Base-by-base conservation (phyloP, 148 eudicot species). In the Nyssa sinensis region DNA sequence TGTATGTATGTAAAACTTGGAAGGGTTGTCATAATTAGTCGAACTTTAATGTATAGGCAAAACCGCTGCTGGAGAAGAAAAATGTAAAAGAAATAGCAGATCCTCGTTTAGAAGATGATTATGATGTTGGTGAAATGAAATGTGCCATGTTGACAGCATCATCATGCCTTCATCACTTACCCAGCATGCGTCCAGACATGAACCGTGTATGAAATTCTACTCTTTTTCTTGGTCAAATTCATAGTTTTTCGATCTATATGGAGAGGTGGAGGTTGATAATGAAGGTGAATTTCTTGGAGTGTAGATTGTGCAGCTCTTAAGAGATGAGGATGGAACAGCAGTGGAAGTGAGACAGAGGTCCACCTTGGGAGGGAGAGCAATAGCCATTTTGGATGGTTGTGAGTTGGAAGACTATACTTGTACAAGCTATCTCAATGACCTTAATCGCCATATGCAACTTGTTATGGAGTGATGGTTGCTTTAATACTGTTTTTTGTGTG, bases 151-250 rank as follows among this genome's bases (percentile, higher is more conserved):
- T 67, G 37, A 80, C 91, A 70, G 97, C 99, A 10, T 80, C 95
- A 49, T 74, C 85, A 74, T 95, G 99, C 89, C 76, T 95, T 70
- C 89, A 86, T 80, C 96, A 92, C 83, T 68, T 86, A 62, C 87
- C 98, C 53, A 74, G 65, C 64, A 49, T 78, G n/a, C 94, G 98
- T 60, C 97, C 98, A 28, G 77, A 67, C 87, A 95, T 95, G 98
- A 81, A 74, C 16, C 66, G 81, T 74, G 98, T 92, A 88, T 7
- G 62, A 14, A 61, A 34, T 31, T 24, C 28, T 70, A 7, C 5
- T 51, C 5, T 3, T 14, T 3, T 51, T 1, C 58, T 41, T 9
- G 11, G 11, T 39, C 44, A 39, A 39, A 41, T n/a, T n/a, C n/a
- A n/a, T n/a, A 55, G 59, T 53, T 17, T 7, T 23, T 12, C 11